A percentile compares a stretch with the other conserved stretches of the same genome.
These are phyloP conservation scores for Wallacemonas sp. DNA, from an alignment of 208 protist species.

Conservation along the genomic window DNA sequence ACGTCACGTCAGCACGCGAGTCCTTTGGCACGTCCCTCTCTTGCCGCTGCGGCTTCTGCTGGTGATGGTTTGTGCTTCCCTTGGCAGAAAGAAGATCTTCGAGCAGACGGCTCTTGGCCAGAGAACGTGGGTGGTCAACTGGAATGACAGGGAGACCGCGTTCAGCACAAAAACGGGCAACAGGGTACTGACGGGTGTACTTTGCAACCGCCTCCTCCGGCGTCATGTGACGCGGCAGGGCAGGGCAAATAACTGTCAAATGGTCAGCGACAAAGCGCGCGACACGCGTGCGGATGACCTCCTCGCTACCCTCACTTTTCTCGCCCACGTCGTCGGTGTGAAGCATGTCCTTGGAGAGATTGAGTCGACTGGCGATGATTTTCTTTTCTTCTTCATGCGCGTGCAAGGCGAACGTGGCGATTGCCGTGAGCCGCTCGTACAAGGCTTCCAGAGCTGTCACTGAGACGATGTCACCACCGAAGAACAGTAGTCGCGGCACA, in stretches of 20 bases:
- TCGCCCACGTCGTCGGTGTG: background rate
- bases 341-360: no score
- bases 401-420: slow-evolving; percentile 30
- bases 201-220: slow-evolving; percentile 30
- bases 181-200: slow-evolving; percentile 73
- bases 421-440: slow-evolving; percentile 56
- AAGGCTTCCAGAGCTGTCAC: slow-evolving; percentile 71
- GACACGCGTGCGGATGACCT: no score
- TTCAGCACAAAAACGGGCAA: slow-evolving; percentile 71
- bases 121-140: slow-evolving; percentile 67
- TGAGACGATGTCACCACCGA: slow-evolving; percentile 83
- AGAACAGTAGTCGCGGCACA: slow-evolving; percentile 73
- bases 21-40: background rate
- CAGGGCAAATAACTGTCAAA: slow-evolving; percentile 76
- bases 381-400: slow-evolving; percentile 2
- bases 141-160: slow-evolving; percentile 60
- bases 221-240: slow-evolving; percentile 47
- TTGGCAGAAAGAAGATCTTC: no score
- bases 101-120: slow-evolving; percentile 51
- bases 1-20: no score
- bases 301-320: background rate
- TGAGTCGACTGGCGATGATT: background rate
- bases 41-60: slow-evolving; percentile 1
- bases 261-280: slow-evolving; percentile 39
- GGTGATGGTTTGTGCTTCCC: no score